These are phyloP conservation scores for Zarea fungicola DNA, from an alignment of 2,329 filamentous ascomycete genomes.

Conservation along the genomic window DNA sequence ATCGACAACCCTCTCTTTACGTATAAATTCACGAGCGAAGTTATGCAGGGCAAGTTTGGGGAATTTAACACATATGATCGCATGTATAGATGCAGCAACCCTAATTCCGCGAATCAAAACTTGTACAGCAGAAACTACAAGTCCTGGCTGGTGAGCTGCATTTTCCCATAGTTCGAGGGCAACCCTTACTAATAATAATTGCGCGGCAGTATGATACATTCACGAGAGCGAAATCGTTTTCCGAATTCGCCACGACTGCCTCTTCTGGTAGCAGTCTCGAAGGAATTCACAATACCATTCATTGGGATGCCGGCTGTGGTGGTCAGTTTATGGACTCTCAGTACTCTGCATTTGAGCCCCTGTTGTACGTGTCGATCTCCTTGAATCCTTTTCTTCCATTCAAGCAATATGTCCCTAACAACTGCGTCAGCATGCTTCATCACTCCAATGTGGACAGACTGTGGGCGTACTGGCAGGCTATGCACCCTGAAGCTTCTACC, in stretches of 20 bases:
- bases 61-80: constrained; percentile 19
- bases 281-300: constrained; percentile 37
- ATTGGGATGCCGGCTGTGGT: constrained; percentile 35
- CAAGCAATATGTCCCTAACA: too few species aligned
- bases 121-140: constrained; percentile 31
- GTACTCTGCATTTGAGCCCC: constrained; percentile 38
- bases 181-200: neutral
- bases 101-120: constrained; percentile 31
- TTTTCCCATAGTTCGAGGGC: neutral
- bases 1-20: constrained; percentile 49
- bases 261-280: constrained; percentile 37
- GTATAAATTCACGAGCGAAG: constrained; percentile 42
- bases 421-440: constrained; percentile 35
- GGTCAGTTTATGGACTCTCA: constrained; percentile 35
- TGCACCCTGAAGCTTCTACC: constrained; percentile 31
- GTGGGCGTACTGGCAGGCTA: constrained; percentile 50
- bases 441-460: constrained; percentile 59
- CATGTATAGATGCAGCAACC: constrained; percentile 31
- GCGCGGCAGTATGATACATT: constrained; percentile 36
- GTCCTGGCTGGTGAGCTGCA: constrained; percentile 29
- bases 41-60: constrained; percentile 34
- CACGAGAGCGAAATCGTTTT: constrained; percentile 30
- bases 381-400: too few species aligned
- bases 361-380: constrained; percentile 33
- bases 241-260: constrained; percentile 30